Percentiles rank a stretch among this genome's conserved stretches.
Conservation (phyloP, 352 stramenopile species). For the Phytophthora nicotianae region DNA sequence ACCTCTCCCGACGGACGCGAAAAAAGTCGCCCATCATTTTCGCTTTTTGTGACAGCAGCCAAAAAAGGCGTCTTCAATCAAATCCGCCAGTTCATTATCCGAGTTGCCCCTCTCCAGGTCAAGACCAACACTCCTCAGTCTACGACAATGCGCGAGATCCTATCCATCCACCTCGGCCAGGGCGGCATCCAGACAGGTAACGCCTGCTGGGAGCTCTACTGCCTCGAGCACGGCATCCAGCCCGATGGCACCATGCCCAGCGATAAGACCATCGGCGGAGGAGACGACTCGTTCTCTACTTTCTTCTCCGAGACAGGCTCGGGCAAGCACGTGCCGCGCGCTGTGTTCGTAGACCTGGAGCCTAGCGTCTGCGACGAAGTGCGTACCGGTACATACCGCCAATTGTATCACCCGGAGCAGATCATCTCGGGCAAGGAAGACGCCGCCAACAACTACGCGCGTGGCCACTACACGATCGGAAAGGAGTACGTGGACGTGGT, state of each 20-base stretch:
- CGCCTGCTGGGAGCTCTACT: conserved; percentile 95
- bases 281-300: not conserved
- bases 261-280: not conserved
- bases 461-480: conserved; percentile 93
- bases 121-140: conserved; percentile 16
- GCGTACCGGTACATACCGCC: conserved; percentile 94
- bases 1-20: no score
- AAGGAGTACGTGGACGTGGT: conserved; percentile 97
- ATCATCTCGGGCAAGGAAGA: conserved; percentile 99
- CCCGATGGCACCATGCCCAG: conserved; percentile 83
- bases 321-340: not conserved
- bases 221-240: conserved; percentile 93
- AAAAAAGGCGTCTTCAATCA: conserved; percentile 8
- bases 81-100: conserved; percentile 8
- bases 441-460: conserved; percentile 92
- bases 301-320: not conserved
- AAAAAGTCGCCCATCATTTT: not conserved
- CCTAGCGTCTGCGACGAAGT: conserved; percentile 98
- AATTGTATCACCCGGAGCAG: conserved; percentile 98
- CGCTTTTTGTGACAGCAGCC: not conserved
- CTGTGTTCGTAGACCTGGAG: conserved; percentile 95
- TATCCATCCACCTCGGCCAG: conserved; percentile 97
- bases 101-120: not conserved
- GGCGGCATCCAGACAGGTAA: conserved; percentile 88
- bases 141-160: conserved; percentile 90